Evolutionary conservation across 2,329 filamentous ascomycete genomes (phyloP).

Genomic region (Aspergillus calidoustus): DNA sequence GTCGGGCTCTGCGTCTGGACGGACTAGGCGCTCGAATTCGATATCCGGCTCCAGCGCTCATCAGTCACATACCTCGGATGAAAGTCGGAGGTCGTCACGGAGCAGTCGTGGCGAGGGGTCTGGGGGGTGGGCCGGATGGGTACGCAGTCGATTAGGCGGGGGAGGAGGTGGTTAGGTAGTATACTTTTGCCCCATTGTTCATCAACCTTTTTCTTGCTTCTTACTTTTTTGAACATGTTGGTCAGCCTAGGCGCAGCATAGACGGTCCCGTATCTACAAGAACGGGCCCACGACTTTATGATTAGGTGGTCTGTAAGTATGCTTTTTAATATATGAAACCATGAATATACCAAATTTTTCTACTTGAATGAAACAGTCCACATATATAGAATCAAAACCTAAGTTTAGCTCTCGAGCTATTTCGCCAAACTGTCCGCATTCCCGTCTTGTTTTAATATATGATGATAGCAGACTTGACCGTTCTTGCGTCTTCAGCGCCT

Average conservation of each 20-base stretch:
- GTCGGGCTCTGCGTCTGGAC: slow-evolving; percentile 25
- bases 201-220: slow-evolving; percentile 14
- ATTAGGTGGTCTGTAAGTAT: neutral
- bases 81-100: slow-evolving; percentile 12
- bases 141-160: slow-evolving; percentile 33
- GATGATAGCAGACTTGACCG: neutral
- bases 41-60: neutral
- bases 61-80: slow-evolving; percentile 7
- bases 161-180: slow-evolving; percentile 1
- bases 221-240: neutral
- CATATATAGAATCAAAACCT: too few species aligned
- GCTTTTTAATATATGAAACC: neutral
- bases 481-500: neutral
- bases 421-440: too few species aligned
- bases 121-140: slow-evolving; percentile 29
- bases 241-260: neutral
- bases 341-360: neutral
- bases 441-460: too few species aligned
- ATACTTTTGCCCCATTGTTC: neutral
- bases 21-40: neutral
- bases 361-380: too few species aligned
- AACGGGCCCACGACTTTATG: slow-evolving; percentile 10
- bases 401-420: too few species aligned
- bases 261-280: neutral
- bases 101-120: slow-evolving; percentile 22